These are phyloP conservation scores for Hanseniaspora opuntiae DNA, from an alignment of 805 yeast species.

Conservation along the genomic window DNA sequence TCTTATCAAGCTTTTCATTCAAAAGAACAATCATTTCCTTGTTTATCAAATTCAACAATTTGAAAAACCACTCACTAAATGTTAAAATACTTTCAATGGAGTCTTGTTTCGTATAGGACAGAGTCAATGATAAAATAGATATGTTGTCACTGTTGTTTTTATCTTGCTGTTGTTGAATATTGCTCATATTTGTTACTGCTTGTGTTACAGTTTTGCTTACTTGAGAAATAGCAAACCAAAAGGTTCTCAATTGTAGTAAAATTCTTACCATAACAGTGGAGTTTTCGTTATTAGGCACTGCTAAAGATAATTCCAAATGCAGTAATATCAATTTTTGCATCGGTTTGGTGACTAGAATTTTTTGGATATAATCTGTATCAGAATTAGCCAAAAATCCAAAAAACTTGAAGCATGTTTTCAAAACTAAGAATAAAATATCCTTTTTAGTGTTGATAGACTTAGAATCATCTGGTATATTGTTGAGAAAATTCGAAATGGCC, in stretches of 20 bases:
- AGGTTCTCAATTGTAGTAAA: constrained; percentile 56
- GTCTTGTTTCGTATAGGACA: constrained; percentile 45
- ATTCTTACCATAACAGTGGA: constrained; percentile 14
- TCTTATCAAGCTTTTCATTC: constrained; percentile 18
- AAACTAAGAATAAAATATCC: constrained; percentile 7
- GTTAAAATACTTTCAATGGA: constrained; percentile 57
- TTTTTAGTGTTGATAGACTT: constrained; percentile 2
- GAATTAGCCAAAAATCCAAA: constrained; percentile 27
- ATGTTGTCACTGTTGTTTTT: constrained; percentile 36
- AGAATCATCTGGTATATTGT: background rate
- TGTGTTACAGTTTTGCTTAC: constrained; percentile 46
- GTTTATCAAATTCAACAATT: constrained; percentile 53
- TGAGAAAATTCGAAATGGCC: constrained; percentile 20
- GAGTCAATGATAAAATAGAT: constrained; percentile 28
- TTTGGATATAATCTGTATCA: constrained; percentile 26
- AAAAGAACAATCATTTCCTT: constrained; percentile 53
- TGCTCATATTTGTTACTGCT: constrained; percentile 51
- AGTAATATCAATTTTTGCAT: constrained; percentile 25
- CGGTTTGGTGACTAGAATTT: constrained; percentile 26
- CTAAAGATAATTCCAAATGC: constrained; percentile 24
- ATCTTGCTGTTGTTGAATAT: constrained; percentile 20
- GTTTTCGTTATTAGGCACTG: constrained; percentile 2
- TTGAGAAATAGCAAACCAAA: constrained; percentile 55
- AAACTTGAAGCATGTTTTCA: constrained; percentile 20
- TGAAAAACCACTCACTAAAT: constrained; percentile 73